Evolutionary conservation across 441 rosid species (phyloP).

Genomic region (Biscutella laevigata): DNA sequence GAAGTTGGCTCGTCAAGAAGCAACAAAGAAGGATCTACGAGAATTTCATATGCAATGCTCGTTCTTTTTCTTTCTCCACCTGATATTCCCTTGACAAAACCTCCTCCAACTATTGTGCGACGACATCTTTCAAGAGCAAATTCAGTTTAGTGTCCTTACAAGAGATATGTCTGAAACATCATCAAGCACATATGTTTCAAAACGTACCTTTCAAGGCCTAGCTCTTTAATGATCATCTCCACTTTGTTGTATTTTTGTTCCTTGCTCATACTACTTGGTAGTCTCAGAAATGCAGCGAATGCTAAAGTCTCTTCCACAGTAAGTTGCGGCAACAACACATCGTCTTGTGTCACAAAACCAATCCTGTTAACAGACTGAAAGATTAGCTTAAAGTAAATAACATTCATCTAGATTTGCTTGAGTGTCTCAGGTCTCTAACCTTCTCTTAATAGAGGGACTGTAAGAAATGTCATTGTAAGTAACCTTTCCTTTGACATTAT

Average conservation of each 20-base stretch:
- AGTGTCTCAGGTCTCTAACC: constrained; percentile 33
- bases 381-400: no score
- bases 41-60: constrained; percentile 83
- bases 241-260: constrained; percentile 70
- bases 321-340: constrained; percentile 76
- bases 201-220: constrained; percentile 88
- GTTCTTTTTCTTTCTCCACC: constrained; percentile 98
- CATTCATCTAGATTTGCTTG: no score
- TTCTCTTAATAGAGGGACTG: constrained; percentile 64
- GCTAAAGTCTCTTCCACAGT: constrained; percentile 88
- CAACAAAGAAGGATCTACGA: constrained; percentile 85
- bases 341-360: constrained; percentile 94
- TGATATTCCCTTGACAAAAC: constrained; percentile 78
- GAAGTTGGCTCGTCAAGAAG: constrained; percentile 95
- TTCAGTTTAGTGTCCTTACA: not conserved
- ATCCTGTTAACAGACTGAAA: constrained; percentile 39
- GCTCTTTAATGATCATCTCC: constrained; percentile 70
- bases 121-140: constrained; percentile 49
- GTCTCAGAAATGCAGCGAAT: constrained; percentile 80
- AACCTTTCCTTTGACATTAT: constrained; percentile 55
- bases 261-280: constrained; percentile 68
- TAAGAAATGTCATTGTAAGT: constrained; percentile 77
- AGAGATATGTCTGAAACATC: not conserved
- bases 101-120: constrained; percentile 74
- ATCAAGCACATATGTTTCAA: not conserved